Conservation (phyloP, 305 asterid species). For the Fraxinus platypoda region DNA sequence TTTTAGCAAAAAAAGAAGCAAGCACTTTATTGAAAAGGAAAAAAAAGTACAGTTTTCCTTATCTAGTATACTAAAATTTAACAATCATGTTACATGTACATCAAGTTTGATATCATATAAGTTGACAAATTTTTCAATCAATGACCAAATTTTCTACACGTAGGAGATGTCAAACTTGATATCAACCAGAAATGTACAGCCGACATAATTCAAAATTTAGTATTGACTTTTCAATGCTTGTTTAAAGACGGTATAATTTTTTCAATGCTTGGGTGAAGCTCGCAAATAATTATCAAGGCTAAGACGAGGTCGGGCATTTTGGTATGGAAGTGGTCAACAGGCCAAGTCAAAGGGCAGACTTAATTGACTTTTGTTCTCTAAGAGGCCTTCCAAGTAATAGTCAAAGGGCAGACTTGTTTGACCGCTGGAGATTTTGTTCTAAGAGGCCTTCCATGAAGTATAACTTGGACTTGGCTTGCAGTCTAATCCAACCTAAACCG, state of each 20-base stretch:
- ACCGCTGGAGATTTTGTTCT: not conserved
- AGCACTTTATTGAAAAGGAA: too few species aligned
- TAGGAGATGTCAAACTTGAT: too few species aligned
- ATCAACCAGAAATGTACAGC: too few species aligned
- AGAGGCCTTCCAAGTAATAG: not conserved
- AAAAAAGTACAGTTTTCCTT: too few species aligned
- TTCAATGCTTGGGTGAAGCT: not conserved
- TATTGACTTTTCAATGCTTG: not conserved
- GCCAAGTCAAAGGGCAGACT: not conserved
- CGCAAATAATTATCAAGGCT: not conserved
- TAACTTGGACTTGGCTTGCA: not conserved
- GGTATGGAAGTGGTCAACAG: not conserved
- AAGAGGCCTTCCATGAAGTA: not conserved
- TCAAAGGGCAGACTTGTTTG: not conserved
- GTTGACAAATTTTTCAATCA: too few species aligned
- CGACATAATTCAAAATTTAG: too few species aligned
- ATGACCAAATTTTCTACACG: too few species aligned
- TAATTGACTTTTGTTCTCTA: not conserved
- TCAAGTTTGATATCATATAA: too few species aligned
- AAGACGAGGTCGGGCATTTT: not conserved
- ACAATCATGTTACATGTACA: too few species aligned
- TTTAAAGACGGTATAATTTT: too few species aligned
- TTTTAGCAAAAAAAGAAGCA: too few species aligned
- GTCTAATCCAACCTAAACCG: not conserved
- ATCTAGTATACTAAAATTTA: too few species aligned